Evolutionary conservation across 768 basidiomycete genomes (phyloP).

Genomic region (Phlebiopsis gigantea): DNA sequence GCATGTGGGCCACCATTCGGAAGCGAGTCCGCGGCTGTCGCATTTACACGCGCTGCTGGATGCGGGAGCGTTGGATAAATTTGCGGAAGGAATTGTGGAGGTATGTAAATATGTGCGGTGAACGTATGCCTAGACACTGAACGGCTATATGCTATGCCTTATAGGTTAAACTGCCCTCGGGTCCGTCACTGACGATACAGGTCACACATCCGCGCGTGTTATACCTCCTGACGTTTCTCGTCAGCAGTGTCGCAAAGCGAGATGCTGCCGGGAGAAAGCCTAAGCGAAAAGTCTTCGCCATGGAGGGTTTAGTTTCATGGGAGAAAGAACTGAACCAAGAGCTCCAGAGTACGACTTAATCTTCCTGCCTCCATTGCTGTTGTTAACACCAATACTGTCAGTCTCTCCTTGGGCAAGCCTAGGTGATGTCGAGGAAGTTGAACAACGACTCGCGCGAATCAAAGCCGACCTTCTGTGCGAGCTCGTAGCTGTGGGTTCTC

Average conservation of each 20-base stretch:
- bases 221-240: constrained; percentile 59
- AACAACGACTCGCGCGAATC: constrained; percentile 48
- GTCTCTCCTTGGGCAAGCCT: constrained; percentile 53
- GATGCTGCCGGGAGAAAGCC: constrained; percentile 73
- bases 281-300: constrained; percentile 64
- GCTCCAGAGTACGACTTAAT: not conserved
- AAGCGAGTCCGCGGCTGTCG: constrained; percentile 46
- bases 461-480: constrained; percentile 72
- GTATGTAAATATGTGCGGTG: constrained; percentile 16
- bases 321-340: constrained; percentile 34
- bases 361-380: not conserved
- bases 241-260: constrained; percentile 61
- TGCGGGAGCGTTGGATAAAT: constrained; percentile 39
- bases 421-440: constrained; percentile 43
- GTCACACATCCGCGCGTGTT: constrained; percentile 66
- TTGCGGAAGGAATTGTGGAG: constrained; percentile 34
- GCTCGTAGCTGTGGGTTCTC: constrained; percentile 50
- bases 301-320: constrained; percentile 50
- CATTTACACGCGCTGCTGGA: constrained; percentile 67
- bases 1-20: constrained; percentile 45
- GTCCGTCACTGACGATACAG: constrained; percentile 46
- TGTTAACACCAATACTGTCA: constrained; percentile 17
- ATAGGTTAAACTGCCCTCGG: constrained; percentile 27
- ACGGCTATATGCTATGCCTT: not conserved
- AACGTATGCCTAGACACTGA: not conserved